Percentiles rank a stretch among this genome's conserved stretches.
phyloP scores from a whole-genome alignment of 768 basidiomycete species.

The Harrya chromipes region DNA sequence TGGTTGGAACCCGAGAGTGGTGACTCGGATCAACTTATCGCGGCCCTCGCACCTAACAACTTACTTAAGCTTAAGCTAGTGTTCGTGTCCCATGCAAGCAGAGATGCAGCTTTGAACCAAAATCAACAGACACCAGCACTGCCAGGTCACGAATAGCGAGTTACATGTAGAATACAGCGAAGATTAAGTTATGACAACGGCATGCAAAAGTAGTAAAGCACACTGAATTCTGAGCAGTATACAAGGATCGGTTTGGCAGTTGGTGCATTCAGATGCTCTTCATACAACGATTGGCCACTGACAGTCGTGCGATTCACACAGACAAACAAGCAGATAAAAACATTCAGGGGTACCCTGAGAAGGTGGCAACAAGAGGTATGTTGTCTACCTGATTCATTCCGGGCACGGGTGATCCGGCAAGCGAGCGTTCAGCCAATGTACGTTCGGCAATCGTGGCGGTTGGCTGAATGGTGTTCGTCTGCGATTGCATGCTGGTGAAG shows the following conservation, averaged over 20 bases:
- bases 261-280: constrained; percentile 1
- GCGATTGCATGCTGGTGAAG: constrained; percentile 29
- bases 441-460: constrained; percentile 42
- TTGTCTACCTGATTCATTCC: constrained; percentile 36
- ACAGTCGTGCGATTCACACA: neutral
- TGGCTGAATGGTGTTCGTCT: constrained; percentile 41
- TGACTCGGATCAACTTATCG: too few species aligned
- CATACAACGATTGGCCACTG: neutral
- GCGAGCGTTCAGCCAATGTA: constrained; percentile 41
- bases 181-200: neutral
- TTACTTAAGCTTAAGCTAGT: too few species aligned
- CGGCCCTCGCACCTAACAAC: too few species aligned
- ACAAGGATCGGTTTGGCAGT: constrained; percentile 9
- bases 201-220: neutral
- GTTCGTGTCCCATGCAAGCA: too few species aligned
- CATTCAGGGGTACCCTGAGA: constrained; percentile 14
- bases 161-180: constrained; percentile 15
- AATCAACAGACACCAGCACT: too few species aligned
- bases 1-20: neutral
- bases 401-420: constrained; percentile 38
- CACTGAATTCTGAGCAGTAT: constrained; percentile 1
- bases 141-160: neutral
- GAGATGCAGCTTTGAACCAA: too few species aligned
- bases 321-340: neutral
- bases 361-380: constrained; percentile 37